Evolutionary conservation across 345 rosid genomes (phyloP).

Genomic region (Acer campestre): DNA sequence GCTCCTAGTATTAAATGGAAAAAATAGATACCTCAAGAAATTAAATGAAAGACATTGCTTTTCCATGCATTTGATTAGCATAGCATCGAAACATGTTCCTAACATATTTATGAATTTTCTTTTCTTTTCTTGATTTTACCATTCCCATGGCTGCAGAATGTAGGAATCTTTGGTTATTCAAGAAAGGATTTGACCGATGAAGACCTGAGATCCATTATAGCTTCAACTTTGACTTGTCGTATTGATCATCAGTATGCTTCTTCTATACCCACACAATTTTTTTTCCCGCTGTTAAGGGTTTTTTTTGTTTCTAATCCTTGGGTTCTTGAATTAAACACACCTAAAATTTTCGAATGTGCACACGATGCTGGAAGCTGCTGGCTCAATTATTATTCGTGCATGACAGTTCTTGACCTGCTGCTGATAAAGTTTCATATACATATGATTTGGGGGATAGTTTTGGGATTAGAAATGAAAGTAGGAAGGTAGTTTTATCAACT

Average conservation of each 20-base stretch:
- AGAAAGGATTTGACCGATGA: constrained; percentile 71
- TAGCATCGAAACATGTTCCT: neutral
- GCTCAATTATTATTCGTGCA: neutral
- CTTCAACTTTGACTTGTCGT: constrained; percentile 71
- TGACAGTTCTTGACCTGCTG: neutral
- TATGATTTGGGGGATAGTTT: neutral
- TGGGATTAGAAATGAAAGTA: neutral
- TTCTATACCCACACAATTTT: constrained; percentile 13
- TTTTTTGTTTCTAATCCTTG: neutral
- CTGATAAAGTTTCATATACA: no score
- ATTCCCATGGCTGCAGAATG: constrained; percentile 48
- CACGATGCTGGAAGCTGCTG: neutral
- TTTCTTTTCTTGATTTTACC: no score
- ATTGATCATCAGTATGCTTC: constrained; percentile 68
- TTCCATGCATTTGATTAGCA: neutral
- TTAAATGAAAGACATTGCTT: neutral
- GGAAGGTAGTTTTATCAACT: neutral
- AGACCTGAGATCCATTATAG: constrained; percentile 68
- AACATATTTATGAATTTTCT: neutral
- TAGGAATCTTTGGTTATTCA: constrained; percentile 69
- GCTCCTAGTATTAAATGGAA: neutral
- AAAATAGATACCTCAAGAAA: neutral
- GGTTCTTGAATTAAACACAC: neutral
- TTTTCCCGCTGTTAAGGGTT: neutral
- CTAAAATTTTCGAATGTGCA: neutral